Evolutionary conservation across 108 stramenopile species (phyloP).

Genomic region (Skeletonema marinoi): DNA sequence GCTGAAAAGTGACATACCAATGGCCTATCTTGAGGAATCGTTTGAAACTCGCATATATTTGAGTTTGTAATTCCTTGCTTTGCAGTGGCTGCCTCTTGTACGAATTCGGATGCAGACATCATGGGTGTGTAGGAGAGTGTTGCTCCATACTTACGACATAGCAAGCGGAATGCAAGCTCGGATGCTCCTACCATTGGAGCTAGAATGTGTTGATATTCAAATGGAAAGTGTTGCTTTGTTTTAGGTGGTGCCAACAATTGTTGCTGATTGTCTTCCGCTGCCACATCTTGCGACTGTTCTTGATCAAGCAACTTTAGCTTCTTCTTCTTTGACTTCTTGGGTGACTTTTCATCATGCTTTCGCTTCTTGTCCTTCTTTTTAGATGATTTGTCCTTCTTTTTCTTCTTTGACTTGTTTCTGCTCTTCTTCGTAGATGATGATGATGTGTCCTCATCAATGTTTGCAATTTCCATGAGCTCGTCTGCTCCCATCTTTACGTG

Average conservation of each 20-base stretch:
- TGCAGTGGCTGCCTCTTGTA: slow-evolving; percentile 37
- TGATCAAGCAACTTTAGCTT: neutral
- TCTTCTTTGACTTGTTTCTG: neutral
- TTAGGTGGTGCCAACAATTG: neutral
- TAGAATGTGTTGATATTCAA: slow-evolving; percentile 65
- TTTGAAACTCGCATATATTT: slow-evolving; percentile 76
- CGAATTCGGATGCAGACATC: slow-evolving; percentile 87
- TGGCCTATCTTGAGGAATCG: slow-evolving; percentile 84
- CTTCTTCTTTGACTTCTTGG: neutral
- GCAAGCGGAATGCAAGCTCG: slow-evolving; percentile 88
- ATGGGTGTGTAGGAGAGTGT: slow-evolving; percentile 97
- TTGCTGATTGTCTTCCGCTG: neutral
- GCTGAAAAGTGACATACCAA: slow-evolving; percentile 90
- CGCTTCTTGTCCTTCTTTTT: neutral
- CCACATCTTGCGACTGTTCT: neutral
- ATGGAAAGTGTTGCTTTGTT: slow-evolving; percentile 37
- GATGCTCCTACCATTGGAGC: slow-evolving; percentile 98
- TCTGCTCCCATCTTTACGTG: neutral
- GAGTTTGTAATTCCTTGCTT: slow-evolving; percentile 18
- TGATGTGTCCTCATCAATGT: neutral
- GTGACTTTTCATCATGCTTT: neutral
- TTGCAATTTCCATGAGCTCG: neutral
- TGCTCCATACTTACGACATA: slow-evolving; percentile 94
- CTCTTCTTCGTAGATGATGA: neutral
- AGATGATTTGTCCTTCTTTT: neutral